These are phyloP conservation scores for Mycena maculata DNA, from an alignment of 768 basidiomycete genomes.

Conservation along the genomic window DNA sequence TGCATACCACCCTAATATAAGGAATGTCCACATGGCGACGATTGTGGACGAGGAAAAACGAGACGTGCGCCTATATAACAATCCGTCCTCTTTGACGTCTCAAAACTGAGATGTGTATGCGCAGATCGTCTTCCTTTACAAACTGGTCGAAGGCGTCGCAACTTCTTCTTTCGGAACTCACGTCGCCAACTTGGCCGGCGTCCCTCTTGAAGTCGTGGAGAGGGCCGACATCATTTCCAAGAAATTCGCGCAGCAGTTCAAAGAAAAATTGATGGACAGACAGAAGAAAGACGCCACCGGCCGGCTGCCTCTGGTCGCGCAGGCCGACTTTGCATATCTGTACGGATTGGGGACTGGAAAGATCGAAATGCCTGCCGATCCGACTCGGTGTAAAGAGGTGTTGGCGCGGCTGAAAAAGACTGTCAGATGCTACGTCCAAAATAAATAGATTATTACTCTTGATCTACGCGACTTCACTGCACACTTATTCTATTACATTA, in stretches of 20 bases:
- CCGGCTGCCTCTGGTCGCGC: slow-evolving; percentile 79
- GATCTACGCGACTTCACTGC: neutral
- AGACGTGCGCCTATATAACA: slow-evolving; percentile 65
- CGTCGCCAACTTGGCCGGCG: slow-evolving; percentile 95
- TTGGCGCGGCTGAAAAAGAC: slow-evolving; percentile 63
- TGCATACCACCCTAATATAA: slow-evolving; percentile 89
- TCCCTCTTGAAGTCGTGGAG: slow-evolving; percentile 85
- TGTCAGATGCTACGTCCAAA: slow-evolving; percentile 34
- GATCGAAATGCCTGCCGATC: slow-evolving; percentile 63
- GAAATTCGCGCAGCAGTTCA: slow-evolving; percentile 90
- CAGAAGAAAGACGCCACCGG: slow-evolving; percentile 64
- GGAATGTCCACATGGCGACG: slow-evolving; percentile 96
- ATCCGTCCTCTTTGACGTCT: neutral
- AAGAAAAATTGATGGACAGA: slow-evolving; percentile 77
- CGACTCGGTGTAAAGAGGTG: slow-evolving; percentile 63
- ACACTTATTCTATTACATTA: neutral
- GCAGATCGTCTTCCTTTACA: slow-evolving; percentile 94
- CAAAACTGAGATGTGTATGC: slow-evolving; percentile 1
- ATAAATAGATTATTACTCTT: slow-evolving; percentile 1
- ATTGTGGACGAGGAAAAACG: slow-evolving; percentile 92
- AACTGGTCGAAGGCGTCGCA: slow-evolving; percentile 89
- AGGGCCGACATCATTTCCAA: slow-evolving; percentile 90
- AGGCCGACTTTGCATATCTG: slow-evolving; percentile 92
- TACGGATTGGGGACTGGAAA: slow-evolving; percentile 69
- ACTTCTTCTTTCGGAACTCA: slow-evolving; percentile 93